Evolutionary conservation across 2,329 filamentous ascomycete genomes (phyloP).

Genomic region (Pseudocercospora macadamiae): DNA sequence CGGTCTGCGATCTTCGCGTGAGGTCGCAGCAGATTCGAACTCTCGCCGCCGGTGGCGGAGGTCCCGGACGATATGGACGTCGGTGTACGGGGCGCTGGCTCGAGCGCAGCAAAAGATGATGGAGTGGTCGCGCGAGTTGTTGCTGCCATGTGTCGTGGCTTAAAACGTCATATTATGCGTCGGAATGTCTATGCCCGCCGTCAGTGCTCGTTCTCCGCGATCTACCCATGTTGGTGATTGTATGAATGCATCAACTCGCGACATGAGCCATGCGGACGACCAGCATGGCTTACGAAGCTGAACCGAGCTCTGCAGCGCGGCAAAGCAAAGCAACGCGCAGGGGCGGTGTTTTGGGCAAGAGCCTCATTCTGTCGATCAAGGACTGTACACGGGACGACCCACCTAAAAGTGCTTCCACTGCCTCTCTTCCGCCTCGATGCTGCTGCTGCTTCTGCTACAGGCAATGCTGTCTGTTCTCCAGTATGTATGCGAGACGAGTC

Average conservation of each 20-base stretch:
- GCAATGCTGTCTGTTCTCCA: background rate
- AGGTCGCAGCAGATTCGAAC: conserved; percentile 30
- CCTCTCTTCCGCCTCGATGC: background rate
- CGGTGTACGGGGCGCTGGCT: conserved; percentile 44
- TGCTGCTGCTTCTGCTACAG: background rate
- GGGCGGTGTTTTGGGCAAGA: background rate
- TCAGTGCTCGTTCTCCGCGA: conserved; percentile 11
- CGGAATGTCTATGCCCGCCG: conserved; percentile 7
- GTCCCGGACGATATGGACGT: conserved; percentile 39
- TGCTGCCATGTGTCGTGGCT: conserved; percentile 48
- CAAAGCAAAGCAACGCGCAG: conserved; percentile 3
- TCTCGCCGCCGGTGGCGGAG: conserved; percentile 27
- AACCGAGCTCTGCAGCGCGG: background rate
- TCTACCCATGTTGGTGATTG: background rate
- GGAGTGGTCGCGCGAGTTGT: conserved; percentile 49
- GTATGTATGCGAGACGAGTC: background rate
- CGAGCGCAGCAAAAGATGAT: conserved; percentile 42
- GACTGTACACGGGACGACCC: conserved; percentile 3
- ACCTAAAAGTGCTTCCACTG: conserved; percentile 3
- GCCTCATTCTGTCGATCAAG: background rate
- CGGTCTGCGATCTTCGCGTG: conserved; percentile 27
- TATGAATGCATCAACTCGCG: background rate
- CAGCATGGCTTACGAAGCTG: background rate
- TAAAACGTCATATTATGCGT: conserved; percentile 20
- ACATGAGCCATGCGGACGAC: background rate